A percentile compares a stretch with the other conserved stretches of the same genome.
Conservation (phyloP, 2,329 filamentous ascomycete genomes). For the Albophoma yamanashiensis region DNA sequence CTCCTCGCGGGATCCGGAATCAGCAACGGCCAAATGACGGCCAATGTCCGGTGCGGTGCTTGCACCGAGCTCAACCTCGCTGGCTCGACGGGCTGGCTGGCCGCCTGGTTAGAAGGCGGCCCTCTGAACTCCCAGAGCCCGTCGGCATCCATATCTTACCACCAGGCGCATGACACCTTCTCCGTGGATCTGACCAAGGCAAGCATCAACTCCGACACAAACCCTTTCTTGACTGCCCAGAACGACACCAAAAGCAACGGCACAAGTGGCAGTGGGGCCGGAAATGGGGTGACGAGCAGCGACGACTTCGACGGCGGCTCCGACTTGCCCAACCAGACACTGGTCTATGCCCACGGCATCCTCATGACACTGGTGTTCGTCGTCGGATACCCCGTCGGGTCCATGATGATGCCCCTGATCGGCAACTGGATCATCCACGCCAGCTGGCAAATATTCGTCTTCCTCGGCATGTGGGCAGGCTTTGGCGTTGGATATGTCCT, state of each 20-base stretch:
- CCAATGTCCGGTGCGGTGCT: slow-evolving; percentile 46
- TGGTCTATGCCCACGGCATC: slow-evolving; percentile 40
- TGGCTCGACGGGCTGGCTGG: slow-evolving; percentile 37
- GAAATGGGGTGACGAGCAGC: background rate
- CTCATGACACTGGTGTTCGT: slow-evolving; percentile 51
- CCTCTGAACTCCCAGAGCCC: slow-evolving; percentile 31
- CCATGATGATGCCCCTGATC: slow-evolving; percentile 48
- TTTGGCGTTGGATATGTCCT: slow-evolving; percentile 46
- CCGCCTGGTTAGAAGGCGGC: slow-evolving; percentile 39
- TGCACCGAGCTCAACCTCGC: slow-evolving; percentile 36
- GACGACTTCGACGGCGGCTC: no score
- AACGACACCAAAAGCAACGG: no score
- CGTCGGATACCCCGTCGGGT: slow-evolving; percentile 48
- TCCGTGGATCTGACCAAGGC: slow-evolving; percentile 37
- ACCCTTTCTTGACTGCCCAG: slow-evolving; percentile 34
- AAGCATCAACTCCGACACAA: slow-evolving; percentile 33
- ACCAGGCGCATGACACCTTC: slow-evolving; percentile 34
- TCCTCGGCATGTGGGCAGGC: slow-evolving; percentile 47
- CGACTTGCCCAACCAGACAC: slow-evolving; percentile 13
- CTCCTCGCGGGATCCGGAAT: slow-evolving; percentile 51
- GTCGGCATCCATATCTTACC: slow-evolving; percentile 29
- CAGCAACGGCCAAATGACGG: slow-evolving; percentile 38
- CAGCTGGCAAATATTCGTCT: slow-evolving; percentile 40
- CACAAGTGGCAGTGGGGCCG: slow-evolving; percentile 1
- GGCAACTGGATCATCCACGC: slow-evolving; percentile 49